Base-by-base conservation (phyloP, 2,329 filamentous ascomycete genomes). In the Diplocarpon rosae region DNA sequence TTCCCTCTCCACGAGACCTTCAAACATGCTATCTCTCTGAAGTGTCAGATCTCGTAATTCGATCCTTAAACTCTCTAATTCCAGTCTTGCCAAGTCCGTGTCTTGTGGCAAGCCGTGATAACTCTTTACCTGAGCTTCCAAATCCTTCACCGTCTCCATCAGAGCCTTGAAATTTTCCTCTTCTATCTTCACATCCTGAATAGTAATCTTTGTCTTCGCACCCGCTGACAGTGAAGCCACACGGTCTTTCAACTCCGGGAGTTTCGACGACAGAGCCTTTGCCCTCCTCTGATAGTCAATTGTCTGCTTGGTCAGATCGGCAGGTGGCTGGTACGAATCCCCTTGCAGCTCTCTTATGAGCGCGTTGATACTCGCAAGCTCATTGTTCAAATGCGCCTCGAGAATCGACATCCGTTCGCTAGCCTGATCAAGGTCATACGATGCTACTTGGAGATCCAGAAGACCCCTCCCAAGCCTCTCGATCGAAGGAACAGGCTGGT, bases 31-130 rank as follows among this genome's bases (percentile, higher is more conserved):
- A 60, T 95, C 86, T 43, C 88, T 73, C 53, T 72, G 70, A 51
- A 70, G 69, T 24, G 72, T 79, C 41, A 86, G 64, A 9, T 66
- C 65, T 32, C 72, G 69, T 37, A 94, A 66, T 56, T 87, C 77
- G 1, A 67, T 65, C 48, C 83, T 75, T 35, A 88, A 64, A 27
- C 70, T 67, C 52, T 84, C 82, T 24, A 95, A 70, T 59, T 85
- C 79, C n/a, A 69, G 65, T 53, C 80, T 73, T 30, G 87, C 87
- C 37, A 75, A 71, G 38, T 80, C 73, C 8, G 75, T 65, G 57
- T 94, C 80, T 5, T 78, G 79, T 1, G 88, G 84, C 48, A 95
- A 63, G 6, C 82, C 79, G 42, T 80, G 75, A 53, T 87, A 94
- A 16, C 70, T 71, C 31, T 69, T 69, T 14, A 90, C 68, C 49